Percentiles rank a stretch among this genome's conserved stretches.
Conservation (phyloP, 306 rosid genomes). For the Dalbergia cochinchinensis region DNA sequence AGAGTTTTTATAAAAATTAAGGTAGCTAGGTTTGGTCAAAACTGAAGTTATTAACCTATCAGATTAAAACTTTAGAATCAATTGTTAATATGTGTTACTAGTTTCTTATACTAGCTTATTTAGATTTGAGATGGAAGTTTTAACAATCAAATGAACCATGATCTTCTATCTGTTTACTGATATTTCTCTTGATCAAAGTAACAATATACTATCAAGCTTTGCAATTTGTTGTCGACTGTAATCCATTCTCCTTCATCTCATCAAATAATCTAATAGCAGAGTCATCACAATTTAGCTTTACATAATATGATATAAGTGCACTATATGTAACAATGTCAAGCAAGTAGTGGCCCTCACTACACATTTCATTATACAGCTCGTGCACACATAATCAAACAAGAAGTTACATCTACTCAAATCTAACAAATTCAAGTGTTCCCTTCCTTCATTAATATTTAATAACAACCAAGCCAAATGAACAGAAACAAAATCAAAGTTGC, state of each 20-base stretch:
- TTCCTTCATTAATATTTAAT: neutral
- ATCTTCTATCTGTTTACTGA: too few relatives aligned
- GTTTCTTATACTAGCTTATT: too few relatives aligned
- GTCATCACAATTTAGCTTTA: slow-evolving; percentile 73
- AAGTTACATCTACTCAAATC: slow-evolving; percentile 20
- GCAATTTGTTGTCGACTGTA: slow-evolving; percentile 79
- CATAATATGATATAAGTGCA: slow-evolving; percentile 78
- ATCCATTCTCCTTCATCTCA: slow-evolving; percentile 90
- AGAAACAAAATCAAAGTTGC: slow-evolving; percentile 14
- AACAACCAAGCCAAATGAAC: neutral
- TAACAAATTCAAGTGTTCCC: slow-evolving; percentile 26
- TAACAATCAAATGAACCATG: too few relatives aligned
- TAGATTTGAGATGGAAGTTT: too few relatives aligned
- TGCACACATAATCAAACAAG: slow-evolving; percentile 56
- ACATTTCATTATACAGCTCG: slow-evolving; percentile 92
- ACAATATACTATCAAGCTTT: too few relatives aligned
- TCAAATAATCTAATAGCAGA: slow-evolving; percentile 78
- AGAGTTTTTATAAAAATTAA: too few relatives aligned
- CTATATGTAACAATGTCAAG: slow-evolving; percentile 87
- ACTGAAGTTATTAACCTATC: too few relatives aligned
- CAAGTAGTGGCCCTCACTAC: slow-evolving; percentile 69
- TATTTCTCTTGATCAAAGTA: too few relatives aligned
- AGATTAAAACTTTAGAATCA: too few relatives aligned
- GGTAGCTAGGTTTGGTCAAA: too few relatives aligned
- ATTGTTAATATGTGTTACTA: too few relatives aligned